These are phyloP conservation scores for Dalbergia oliveri DNA, from an alignment of 306 rosid species.

Conservation along the genomic window DNA sequence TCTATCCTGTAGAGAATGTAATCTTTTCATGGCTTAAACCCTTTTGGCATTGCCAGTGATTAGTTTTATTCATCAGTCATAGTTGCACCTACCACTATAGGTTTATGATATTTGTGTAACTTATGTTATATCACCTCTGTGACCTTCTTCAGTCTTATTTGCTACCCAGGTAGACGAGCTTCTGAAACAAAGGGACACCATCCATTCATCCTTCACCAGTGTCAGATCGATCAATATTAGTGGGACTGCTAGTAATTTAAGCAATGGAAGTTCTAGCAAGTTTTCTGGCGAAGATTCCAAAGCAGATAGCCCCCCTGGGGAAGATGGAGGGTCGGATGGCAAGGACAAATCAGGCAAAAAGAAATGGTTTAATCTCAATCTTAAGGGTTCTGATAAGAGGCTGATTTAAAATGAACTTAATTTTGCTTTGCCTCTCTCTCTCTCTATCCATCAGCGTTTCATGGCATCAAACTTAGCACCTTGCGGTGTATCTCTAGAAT, in stretches of 20 bases:
- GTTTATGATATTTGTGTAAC: neutral
- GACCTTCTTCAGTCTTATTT: slow-evolving; percentile 15
- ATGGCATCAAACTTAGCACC: slow-evolving; percentile 46
- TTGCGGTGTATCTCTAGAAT: slow-evolving; percentile 53
- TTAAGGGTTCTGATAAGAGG: slow-evolving; percentile 72
- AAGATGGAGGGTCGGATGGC: no score
- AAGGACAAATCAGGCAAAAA: slow-evolving; percentile 81
- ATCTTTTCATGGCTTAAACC: no score
- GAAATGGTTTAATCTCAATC: slow-evolving; percentile 95
- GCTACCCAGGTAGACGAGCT: slow-evolving; percentile 90
- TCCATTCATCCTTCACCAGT: slow-evolving; percentile 82
- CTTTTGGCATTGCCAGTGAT: neutral
- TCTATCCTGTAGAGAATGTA: no score
- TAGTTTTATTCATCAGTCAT: slow-evolving; percentile 7
- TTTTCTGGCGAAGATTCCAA: slow-evolving; percentile 67
- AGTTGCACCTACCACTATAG: neutral
- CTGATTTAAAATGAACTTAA: slow-evolving; percentile 50
- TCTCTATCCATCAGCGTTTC: slow-evolving; percentile 42
- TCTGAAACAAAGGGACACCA: slow-evolving; percentile 87
- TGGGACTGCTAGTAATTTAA: slow-evolving; percentile 59
- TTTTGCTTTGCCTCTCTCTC: slow-evolving; percentile 38
- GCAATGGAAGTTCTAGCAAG: slow-evolving; percentile 87
- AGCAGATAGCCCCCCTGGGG: slow-evolving; percentile 79
- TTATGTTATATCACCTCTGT: slow-evolving; percentile 7
- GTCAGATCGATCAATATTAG: slow-evolving; percentile 45